Base-by-base conservation (phyloP, 345 rosid species). In the Linum lewisii region DNA sequence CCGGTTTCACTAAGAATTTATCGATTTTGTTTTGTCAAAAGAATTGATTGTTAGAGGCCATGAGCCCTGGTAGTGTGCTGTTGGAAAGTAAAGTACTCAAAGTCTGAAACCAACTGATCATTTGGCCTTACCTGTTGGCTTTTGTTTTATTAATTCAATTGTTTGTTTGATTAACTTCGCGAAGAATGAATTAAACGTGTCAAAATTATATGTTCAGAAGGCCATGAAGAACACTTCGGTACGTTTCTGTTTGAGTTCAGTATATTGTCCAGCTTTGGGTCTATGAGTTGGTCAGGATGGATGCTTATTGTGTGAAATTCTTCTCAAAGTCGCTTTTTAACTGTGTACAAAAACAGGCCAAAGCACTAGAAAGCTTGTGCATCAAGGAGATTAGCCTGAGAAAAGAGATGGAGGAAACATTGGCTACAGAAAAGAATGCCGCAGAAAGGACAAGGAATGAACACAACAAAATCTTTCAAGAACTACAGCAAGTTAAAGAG, bases 311-410 rank as follows among this genome's bases (percentile, higher is more conserved):
- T 29, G 34, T 29, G 7, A 8, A 29, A 29, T 29, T 8, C 34
- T 29, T 29, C 4, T 29, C 34, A 29, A 29, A 8, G 34, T 3
- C 34, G 7, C 5, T 4, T 29, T 29, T 29, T 29, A 29, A 29
- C 34, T 29, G 34, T 29, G 4, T 29, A 29, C 34, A 29, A 29
- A 29, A 71, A 66, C 79, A 88, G 98, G 85, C 77, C 21, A 77
- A 57, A 69, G 85, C 90, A 63, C 73, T 80, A 63, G 95, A 86
- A 74, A 71, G 69, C 58, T 78, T 81, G 58, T 78, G 77, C 57
- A 52, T 73, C 23, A 82, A 86, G 79, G 96, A 81, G 72, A 73
- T 75, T 36, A 72, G 75, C 72, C 75, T 63, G 73, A 88, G 87
- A 75, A 84, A 75, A 68, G 82, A 77, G 67, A 53, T 77, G 72